Evolutionary conservation across 768 basidiomycete genomes (phyloP).

Genomic region (Pisolithus sp.): DNA sequence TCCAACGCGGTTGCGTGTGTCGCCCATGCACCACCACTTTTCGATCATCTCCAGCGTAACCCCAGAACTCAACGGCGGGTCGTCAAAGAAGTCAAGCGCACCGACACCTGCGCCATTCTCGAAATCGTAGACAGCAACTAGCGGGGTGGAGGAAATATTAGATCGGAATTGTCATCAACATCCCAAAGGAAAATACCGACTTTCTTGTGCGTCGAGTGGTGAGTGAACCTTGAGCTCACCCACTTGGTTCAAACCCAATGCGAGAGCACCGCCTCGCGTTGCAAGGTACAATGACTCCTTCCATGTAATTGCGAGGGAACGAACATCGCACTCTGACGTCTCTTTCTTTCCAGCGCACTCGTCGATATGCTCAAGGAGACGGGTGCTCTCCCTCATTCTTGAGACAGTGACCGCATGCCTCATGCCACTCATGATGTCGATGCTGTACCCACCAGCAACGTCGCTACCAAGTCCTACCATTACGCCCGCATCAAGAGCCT

Average conservation of each 20-base stretch:
- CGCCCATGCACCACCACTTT: constrained; percentile 89
- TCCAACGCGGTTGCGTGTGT: constrained; percentile 52
- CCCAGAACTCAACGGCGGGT: constrained; percentile 6
- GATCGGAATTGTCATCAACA: not conserved
- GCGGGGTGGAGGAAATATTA: not conserved
- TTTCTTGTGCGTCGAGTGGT: constrained; percentile 70
- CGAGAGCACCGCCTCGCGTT: constrained; percentile 70
- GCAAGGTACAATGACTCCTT: constrained; percentile 76
- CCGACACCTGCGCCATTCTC: constrained; percentile 44
- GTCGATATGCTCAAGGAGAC: constrained; percentile 18
- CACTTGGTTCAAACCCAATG: constrained; percentile 51
- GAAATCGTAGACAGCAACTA: constrained; percentile 46
- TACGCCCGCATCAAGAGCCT: constrained; percentile 59
- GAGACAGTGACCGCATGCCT: constrained; percentile 69
- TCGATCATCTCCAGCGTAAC: constrained; percentile 56
- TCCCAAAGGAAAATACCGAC: constrained; percentile 37
- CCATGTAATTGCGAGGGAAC: constrained; percentile 61
- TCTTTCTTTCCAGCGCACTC: not conserved
- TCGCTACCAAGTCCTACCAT: constrained; percentile 81
- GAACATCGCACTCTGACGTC: not conserved
- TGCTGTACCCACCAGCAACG: constrained; percentile 78
- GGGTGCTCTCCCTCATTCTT: constrained; percentile 56
- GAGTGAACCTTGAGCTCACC: constrained; percentile 55
- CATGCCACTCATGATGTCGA: constrained; percentile 77
- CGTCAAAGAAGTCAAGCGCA: constrained; percentile 64